phyloP scores from a whole-genome alignment of 768 basidiomycete species.

The Termitomyces sp. region DNA sequence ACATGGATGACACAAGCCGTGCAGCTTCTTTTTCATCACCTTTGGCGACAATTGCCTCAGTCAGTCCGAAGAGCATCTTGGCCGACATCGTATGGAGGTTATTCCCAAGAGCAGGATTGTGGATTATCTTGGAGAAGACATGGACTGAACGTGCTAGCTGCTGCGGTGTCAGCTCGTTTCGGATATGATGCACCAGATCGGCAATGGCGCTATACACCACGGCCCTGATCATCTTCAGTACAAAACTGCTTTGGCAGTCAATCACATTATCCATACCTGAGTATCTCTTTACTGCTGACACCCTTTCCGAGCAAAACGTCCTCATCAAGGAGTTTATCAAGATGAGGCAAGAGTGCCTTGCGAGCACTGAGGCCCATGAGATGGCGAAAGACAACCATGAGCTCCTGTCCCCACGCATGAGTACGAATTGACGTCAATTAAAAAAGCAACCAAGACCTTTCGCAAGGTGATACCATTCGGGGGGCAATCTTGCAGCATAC shows the following conservation, averaged over 20 bases:
- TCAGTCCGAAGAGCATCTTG: conserved; percentile 87
- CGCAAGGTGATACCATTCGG: conserved; percentile 75
- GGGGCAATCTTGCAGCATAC: conserved; percentile 93
- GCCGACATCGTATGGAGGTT: conserved; percentile 86
- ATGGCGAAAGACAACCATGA: conserved; percentile 90
- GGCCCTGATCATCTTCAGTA: conserved; percentile 39
- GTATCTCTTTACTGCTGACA: conserved; percentile 77
- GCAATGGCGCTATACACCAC: conserved; percentile 84
- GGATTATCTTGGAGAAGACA: conserved; percentile 82
- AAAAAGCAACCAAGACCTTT: conserved; percentile 44
- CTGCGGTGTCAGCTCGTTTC: conserved; percentile 67
- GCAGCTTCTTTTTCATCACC: conserved; percentile 64
- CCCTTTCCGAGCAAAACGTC: conserved; percentile 82
- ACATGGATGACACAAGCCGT: conserved; percentile 64
- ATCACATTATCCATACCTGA: conserved; percentile 42
- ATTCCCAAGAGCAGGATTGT: conserved; percentile 77
- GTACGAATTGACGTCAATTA: neutral
- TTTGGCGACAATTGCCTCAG: conserved; percentile 77
- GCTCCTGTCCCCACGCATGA: conserved; percentile 49
- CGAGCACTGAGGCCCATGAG: conserved; percentile 76
- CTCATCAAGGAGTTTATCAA: conserved; percentile 90
- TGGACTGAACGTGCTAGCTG: conserved; percentile 78
- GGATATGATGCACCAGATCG: conserved; percentile 90
- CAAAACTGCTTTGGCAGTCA: neutral
- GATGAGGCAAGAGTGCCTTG: conserved; percentile 69